A percentile compares a stretch with the other conserved stretches of the same genome.
Conservation (phyloP, 2,329 filamentous ascomycete species). For the Xylaria sp. region DNA sequence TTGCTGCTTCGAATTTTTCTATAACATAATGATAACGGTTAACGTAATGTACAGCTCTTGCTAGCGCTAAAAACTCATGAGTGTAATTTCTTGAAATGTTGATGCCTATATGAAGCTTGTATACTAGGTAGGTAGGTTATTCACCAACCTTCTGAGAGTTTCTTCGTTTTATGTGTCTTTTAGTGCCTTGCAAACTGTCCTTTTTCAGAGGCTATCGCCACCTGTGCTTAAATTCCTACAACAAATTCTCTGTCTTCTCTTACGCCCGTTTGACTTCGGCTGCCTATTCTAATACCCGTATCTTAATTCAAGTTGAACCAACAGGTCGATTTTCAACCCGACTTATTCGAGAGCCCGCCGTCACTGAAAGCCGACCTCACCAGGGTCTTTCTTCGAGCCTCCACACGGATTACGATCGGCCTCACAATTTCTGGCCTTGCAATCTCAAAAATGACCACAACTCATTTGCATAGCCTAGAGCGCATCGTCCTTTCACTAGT, state of each 20-base stretch:
- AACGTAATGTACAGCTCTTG: neutral
- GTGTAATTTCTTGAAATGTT: no score
- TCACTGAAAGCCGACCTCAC: neutral
- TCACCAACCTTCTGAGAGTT: conserved; percentile 17
- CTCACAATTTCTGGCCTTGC: neutral
- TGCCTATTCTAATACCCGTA: neutral
- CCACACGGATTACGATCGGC: neutral
- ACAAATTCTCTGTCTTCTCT: neutral
- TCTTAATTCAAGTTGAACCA: neutral
- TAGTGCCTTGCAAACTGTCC: conserved; percentile 41
- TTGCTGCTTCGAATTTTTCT: neutral
- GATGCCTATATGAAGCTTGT: conserved; percentile 4
- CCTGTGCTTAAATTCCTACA: conserved; percentile 28
- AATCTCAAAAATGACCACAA: conserved; percentile 29
- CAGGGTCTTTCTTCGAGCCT: neutral
- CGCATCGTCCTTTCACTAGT: conserved; percentile 25
- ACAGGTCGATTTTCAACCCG: neutral
- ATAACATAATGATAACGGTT: neutral
- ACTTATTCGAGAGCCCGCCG: neutral
- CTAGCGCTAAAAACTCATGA: no score
- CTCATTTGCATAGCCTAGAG: conserved; percentile 21
- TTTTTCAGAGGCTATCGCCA: conserved; percentile 37
- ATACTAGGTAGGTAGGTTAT: no score
- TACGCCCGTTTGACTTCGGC: neutral
- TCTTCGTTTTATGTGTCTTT: conserved; percentile 37